These are phyloP conservation scores for Rhizophagus prolifer DNA, from an alignment of 192 early-diverging fungal genomes.

Conservation along the genomic window DNA sequence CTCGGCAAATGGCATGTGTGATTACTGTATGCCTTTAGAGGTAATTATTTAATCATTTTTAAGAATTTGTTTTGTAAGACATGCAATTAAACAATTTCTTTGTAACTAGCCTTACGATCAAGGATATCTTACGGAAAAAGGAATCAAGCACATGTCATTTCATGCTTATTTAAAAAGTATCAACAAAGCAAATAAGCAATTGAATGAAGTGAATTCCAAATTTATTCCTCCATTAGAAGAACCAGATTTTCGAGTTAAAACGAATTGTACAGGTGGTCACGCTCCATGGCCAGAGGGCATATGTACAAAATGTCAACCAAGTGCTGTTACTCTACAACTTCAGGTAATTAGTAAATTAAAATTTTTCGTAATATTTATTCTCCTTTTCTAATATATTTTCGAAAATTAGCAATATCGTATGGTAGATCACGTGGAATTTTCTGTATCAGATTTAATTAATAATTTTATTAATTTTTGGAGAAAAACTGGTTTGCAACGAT, in stretches of 20 bases:
- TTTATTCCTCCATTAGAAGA: slow-evolving; percentile 86
- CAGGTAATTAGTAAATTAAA: slow-evolving; percentile 50
- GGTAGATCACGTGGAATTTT: slow-evolving; percentile 98
- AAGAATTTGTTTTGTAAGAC: neutral
- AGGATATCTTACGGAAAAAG: slow-evolving; percentile 82
- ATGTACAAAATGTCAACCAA: slow-evolving; percentile 97
- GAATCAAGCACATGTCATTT: slow-evolving; percentile 98
- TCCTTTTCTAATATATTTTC: slow-evolving; percentile 15
- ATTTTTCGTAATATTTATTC: slow-evolving; percentile 15
- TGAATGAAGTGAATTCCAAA: slow-evolving; percentile 46
- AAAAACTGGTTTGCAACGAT: slow-evolving; percentile 80
- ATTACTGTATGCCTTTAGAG: slow-evolving; percentile 89
- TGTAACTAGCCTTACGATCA: slow-evolving; percentile 73
- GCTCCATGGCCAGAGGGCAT: slow-evolving; percentile 91
- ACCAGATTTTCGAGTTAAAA: slow-evolving; percentile 74
- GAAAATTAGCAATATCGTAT: slow-evolving; percentile 77
- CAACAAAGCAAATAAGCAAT: slow-evolving; percentile 59
- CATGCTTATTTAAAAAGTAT: slow-evolving; percentile 85
- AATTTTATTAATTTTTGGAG: slow-evolving; percentile 87
- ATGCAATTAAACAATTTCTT: neutral
- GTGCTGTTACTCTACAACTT: slow-evolving; percentile 82
- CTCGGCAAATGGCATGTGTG: slow-evolving; percentile 81
- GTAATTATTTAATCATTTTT: slow-evolving; percentile 32
- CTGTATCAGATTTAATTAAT: slow-evolving; percentile 74
- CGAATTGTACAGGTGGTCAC: slow-evolving; percentile 78